A percentile compares a stretch with the other conserved stretches of the same genome.
Evolutionary conservation across 23 red algal species (phyloP).

Genomic region (Pyropia yezoensis): DNA sequence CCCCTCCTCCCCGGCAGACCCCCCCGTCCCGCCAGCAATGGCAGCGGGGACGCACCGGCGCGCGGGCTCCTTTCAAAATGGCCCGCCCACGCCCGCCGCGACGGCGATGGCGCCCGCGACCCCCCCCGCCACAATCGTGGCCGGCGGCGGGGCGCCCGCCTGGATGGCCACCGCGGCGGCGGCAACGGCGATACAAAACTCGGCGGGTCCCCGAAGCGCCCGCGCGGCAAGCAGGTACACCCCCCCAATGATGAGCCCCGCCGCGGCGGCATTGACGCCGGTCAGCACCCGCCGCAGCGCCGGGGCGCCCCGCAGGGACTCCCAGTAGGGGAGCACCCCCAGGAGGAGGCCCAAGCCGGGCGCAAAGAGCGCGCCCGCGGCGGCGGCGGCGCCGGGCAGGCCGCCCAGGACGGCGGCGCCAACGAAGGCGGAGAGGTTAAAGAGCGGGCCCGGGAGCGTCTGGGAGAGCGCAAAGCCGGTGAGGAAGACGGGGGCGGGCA

Average conservation of each 20-base stretch:
- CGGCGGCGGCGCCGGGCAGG: conserved; percentile 32
- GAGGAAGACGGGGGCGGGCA: conserved; percentile 35
- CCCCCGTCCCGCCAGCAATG: too few relatives aligned
- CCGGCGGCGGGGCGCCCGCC: conserved; percentile 11
- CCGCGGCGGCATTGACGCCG: conserved; percentile 52
- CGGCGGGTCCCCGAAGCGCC: conserved; percentile 19
- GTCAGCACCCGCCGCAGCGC: conserved; percentile 13
- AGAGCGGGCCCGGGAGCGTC: conserved; percentile 51
- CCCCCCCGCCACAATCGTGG: conserved; percentile 26
- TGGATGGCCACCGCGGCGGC: conserved; percentile 19
- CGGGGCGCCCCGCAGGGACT: conserved; percentile 16
- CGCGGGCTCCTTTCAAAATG: conserved; percentile 10
- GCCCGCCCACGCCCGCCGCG: conserved; percentile 26
- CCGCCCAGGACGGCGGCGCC: conserved; percentile 35
- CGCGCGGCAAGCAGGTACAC: conserved; percentile 37
- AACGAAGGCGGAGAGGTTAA: conserved; percentile 58
- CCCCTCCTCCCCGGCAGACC: too few relatives aligned
- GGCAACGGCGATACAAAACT: conserved; percentile 34
- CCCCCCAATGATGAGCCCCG: conserved; percentile 47
- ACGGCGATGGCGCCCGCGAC: conserved; percentile 28
- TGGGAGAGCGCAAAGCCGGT: conserved; percentile 46
- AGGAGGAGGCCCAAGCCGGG: conserved; percentile 40
- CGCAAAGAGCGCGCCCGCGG: conserved; percentile 34
- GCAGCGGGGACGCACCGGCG: too few relatives aligned
- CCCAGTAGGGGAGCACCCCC: conserved; percentile 57